phyloP scores from a whole-genome alignment of 805 yeast species.

The Cyberlindnera xishuangbannaensis region DNA sequence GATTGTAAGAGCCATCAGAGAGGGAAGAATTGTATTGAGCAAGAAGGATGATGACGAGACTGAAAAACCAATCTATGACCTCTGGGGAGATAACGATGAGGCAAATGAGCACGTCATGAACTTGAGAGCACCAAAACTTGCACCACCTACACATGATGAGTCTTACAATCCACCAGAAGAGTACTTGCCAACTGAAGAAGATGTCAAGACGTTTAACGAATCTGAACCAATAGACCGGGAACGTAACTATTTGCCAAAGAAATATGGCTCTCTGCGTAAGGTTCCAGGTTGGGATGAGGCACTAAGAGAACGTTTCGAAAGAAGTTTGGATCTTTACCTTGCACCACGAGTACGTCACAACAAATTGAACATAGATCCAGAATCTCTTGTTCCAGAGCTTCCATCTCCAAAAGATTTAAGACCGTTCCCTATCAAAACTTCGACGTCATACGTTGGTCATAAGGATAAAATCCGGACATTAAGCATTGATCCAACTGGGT shows the following conservation, averaged over 20 bases:
- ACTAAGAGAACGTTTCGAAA: constrained; percentile 87
- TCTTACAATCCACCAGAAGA: constrained; percentile 97
- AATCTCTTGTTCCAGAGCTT: constrained; percentile 88
- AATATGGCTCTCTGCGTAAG: constrained; percentile 73
- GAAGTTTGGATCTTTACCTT: constrained; percentile 86
- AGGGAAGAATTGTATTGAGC: constrained; percentile 87
- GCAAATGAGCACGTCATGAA: constrained; percentile 79
- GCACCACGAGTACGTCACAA: constrained; percentile 95
- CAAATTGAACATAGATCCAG: constrained; percentile 92
- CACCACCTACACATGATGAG: constrained; percentile 96
- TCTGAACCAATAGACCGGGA: constrained; percentile 75
- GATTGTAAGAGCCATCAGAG: constrained; percentile 92
- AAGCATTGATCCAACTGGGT: constrained; percentile 82
- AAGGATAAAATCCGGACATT: constrained; percentile 74
- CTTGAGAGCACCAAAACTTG: constrained; percentile 87
- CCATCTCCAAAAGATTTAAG: constrained; percentile 95
- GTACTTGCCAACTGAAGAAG: constrained; percentile 77
- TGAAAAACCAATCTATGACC: constrained; percentile 55
- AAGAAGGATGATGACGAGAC: constrained; percentile 45
- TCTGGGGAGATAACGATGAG: constrained; percentile 75
- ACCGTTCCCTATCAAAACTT: constrained; percentile 91
- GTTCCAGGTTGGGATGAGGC: constrained; percentile 90
- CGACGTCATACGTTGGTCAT: constrained; percentile 83
- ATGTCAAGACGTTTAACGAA: constrained; percentile 62
- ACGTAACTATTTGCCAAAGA: constrained; percentile 73